Evolutionary conservation across 306 rosid species (phyloP).

Genomic region (Casuarina cunninghamiana): DNA sequence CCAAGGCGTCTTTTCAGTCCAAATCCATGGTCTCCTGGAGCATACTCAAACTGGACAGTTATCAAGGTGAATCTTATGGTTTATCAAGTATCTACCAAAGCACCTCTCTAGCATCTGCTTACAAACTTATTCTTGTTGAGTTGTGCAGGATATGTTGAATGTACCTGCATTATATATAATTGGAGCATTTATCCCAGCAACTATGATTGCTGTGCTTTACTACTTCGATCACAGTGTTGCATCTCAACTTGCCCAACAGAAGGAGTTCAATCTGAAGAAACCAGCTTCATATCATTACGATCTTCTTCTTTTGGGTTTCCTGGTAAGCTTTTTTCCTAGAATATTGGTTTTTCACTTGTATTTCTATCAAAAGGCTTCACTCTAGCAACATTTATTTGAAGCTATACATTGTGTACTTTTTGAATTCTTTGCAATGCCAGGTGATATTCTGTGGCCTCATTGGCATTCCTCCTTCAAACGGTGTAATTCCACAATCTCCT

Average conservation of each 20-base stretch:
- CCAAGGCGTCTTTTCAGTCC: conserved; percentile 97
- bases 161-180: conserved; percentile 76
- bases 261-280: conserved; percentile 91
- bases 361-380: neutral
- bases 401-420: conserved; percentile 18
- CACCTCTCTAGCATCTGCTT: conserved; percentile 13
- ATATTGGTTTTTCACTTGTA: neutral
- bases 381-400: conserved; percentile 8
- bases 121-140: conserved; percentile 33
- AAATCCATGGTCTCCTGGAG: conserved; percentile 95
- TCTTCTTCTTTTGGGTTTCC: conserved; percentile 83
- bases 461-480: conserved; percentile 94
- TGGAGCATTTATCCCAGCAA: conserved; percentile 97
- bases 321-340: conserved; percentile 49
- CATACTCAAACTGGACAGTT: conserved; percentile 95
- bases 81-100: neutral
- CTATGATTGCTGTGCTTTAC: conserved; percentile 96
- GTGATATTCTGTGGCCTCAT: conserved; percentile 84
- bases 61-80: conserved; percentile 57
- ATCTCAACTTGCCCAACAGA: conserved; percentile 93
- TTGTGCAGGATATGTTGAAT: conserved; percentile 84
- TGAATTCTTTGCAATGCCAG: conserved; percentile 42
- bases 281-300: conserved; percentile 95
- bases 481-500: conserved; percentile 98
- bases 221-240: conserved; percentile 97